A percentile compares a stretch with the other conserved stretches of the same genome.
Evolutionary conservation across 2,329 filamentous ascomycete species (phyloP).

Genomic region (Exophiala sp.): DNA sequence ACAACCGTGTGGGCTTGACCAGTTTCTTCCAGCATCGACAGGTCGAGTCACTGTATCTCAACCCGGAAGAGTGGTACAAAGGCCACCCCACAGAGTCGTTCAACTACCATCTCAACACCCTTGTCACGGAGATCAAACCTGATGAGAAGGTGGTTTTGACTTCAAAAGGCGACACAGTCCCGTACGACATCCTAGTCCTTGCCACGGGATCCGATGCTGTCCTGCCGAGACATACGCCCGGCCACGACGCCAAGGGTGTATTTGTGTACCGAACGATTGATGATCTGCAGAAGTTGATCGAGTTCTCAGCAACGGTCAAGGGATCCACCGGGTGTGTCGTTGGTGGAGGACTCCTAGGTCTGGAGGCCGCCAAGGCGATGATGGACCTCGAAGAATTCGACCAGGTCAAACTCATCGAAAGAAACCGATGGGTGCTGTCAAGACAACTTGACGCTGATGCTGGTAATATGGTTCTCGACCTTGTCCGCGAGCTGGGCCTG

Average conservation of each 20-base stretch:
- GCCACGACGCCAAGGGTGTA: constrained; percentile 74
- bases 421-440: constrained; percentile 77
- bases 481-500: constrained; percentile 72
- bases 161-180: constrained; percentile 63
- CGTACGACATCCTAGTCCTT: constrained; percentile 77
- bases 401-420: constrained; percentile 74
- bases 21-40: constrained; percentile 83
- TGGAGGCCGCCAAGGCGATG: constrained; percentile 91
- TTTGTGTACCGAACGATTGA: constrained; percentile 88
- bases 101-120: constrained; percentile 71
- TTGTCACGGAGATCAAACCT: constrained; percentile 65
- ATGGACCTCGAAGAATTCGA: constrained; percentile 74
- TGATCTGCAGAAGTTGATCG: constrained; percentile 73
- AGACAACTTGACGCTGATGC: constrained; percentile 80
- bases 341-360: constrained; percentile 76
- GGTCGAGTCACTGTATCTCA: constrained; percentile 84
- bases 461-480: constrained; percentile 75
- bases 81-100: constrained; percentile 65
- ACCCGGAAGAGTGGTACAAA: constrained; percentile 77
- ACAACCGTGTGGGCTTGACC: constrained; percentile 85
- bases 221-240: constrained; percentile 68
- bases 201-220: constrained; percentile 84
- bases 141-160: constrained; percentile 65
- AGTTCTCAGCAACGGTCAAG: constrained; percentile 64
- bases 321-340: constrained; percentile 72